Evolutionary conservation across 2,329 filamentous ascomycete species (phyloP).

Genomic region (Xylaria sp.): DNA sequence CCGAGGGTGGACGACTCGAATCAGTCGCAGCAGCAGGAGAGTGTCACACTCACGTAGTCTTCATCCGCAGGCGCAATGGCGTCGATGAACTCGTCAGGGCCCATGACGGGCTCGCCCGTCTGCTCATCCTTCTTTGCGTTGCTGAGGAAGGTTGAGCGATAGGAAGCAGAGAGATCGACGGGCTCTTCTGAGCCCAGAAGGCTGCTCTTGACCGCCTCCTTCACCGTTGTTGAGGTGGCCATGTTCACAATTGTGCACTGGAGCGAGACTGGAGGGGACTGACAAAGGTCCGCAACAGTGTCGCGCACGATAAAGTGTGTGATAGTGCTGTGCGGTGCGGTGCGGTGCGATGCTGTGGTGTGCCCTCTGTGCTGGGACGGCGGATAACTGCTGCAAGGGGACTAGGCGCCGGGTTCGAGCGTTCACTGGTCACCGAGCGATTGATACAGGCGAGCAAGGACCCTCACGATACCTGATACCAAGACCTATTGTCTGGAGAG

Average conservation of each 20-base stretch:
- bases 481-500: conserved; percentile 6
- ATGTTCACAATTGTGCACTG: conserved; percentile 46
- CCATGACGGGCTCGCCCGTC: conserved; percentile 82
- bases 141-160: conserved; percentile 78
- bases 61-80: conserved; percentile 87
- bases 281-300: not conserved
- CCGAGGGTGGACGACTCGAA: not conserved
- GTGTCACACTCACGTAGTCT: conserved; percentile 80
- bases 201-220: conserved; percentile 81
- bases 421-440: conserved; percentile 28
- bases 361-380: conserved; percentile 11
- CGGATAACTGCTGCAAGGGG: conserved; percentile 15
- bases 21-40: conserved; percentile 4
- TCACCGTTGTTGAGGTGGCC: conserved; percentile 63
- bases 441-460: conserved; percentile 23
- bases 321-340: not conserved
- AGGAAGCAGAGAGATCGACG: conserved; percentile 76
- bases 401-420: conserved; percentile 37
- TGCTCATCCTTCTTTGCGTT: conserved; percentile 80
- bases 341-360: not conserved
- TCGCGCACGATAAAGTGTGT: conserved; percentile 4
- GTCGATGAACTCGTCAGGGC: conserved; percentile 86
- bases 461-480: conserved; percentile 31
- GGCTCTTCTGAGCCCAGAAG: conserved; percentile 72
- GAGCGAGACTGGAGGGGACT: not conserved